Conservation (phyloP, 306 rosid genomes). For the Vicia sativa region DNA sequence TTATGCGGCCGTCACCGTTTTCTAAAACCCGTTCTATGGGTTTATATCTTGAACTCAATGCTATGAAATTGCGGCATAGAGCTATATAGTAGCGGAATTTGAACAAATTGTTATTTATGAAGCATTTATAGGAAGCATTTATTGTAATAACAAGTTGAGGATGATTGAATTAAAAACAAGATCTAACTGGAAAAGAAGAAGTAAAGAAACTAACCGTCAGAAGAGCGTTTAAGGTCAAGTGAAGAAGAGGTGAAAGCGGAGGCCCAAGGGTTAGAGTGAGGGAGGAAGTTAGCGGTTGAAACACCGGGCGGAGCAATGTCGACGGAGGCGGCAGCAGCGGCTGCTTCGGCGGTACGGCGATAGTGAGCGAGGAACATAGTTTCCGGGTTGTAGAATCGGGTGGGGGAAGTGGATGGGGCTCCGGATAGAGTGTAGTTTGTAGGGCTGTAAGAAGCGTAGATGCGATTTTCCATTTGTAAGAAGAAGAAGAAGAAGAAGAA, state of each 20-base stretch:
- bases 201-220: constrained; percentile 56
- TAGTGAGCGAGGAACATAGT: constrained; percentile 42
- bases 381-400: constrained; percentile 38
- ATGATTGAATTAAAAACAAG: constrained; percentile 18
- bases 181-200: neutral
- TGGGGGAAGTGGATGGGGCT: constrained; percentile 39
- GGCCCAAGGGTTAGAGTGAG: constrained; percentile 63
- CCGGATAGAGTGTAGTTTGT: constrained; percentile 12
- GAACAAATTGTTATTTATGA: neutral
- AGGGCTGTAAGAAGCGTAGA: constrained; percentile 46
- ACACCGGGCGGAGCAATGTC: constrained; percentile 53
- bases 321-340: constrained; percentile 39
- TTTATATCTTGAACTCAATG: too few species aligned
- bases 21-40: too few species aligned
- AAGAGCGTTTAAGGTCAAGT: constrained; percentile 69
- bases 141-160: too few species aligned
- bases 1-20: too few species aligned
- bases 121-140: too few species aligned
- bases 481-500: neutral
- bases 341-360: constrained; percentile 25
- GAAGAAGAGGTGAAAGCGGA: constrained; percentile 37
- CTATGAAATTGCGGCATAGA: too few species aligned
- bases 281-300: constrained; percentile 48
- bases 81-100: neutral
- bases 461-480: constrained; percentile 46